phyloP scores from a whole-genome alignment of 768 basidiomycete genomes.

The Boletus subcaerulescens region DNA sequence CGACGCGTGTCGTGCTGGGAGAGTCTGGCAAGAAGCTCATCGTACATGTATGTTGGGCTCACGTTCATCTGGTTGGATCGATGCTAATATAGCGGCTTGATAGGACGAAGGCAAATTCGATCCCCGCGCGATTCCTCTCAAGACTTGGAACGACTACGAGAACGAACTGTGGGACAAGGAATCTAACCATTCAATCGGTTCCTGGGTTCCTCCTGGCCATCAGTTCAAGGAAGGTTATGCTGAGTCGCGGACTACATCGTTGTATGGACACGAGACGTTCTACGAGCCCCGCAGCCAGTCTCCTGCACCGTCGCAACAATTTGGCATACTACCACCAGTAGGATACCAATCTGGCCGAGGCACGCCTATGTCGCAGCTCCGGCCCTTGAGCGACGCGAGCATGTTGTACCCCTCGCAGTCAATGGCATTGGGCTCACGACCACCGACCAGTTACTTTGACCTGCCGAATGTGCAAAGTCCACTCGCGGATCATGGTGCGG shows the following conservation, averaged over 20 bases:
- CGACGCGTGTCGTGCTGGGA: slow-evolving; percentile 87
- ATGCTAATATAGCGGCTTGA: slow-evolving; percentile 4
- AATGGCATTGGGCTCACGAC: slow-evolving; percentile 62
- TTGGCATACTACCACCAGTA: slow-evolving; percentile 51
- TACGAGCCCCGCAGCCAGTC: slow-evolving; percentile 78
- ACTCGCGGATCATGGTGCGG: slow-evolving; percentile 39
- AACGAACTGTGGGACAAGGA: slow-evolving; percentile 98
- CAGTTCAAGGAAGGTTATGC: slow-evolving; percentile 70
- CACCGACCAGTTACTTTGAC: slow-evolving; percentile 75
- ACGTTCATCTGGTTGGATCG: neutral
- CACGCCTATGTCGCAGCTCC: slow-evolving; percentile 55
- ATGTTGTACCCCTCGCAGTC: slow-evolving; percentile 61
- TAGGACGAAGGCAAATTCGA: slow-evolving; percentile 99
- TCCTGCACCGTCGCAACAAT: slow-evolving; percentile 66
- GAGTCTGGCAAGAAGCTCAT: slow-evolving; percentile 95
- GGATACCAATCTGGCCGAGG: slow-evolving; percentile 78
- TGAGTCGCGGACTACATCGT: slow-evolving; percentile 72
- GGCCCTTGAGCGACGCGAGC: slow-evolving; percentile 31
- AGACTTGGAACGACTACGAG: slow-evolving; percentile 96
- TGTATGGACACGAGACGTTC: slow-evolving; percentile 85
- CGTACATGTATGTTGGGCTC: slow-evolving; percentile 67
- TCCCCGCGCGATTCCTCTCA: slow-evolving; percentile 87
- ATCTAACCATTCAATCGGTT: slow-evolving; percentile 92
- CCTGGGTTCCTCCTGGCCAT: slow-evolving; percentile 82
- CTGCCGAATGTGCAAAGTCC: slow-evolving; percentile 53